Conservation (phyloP, 2,329 filamentous ascomycete species). For the Bipolaris cookei region DNA sequence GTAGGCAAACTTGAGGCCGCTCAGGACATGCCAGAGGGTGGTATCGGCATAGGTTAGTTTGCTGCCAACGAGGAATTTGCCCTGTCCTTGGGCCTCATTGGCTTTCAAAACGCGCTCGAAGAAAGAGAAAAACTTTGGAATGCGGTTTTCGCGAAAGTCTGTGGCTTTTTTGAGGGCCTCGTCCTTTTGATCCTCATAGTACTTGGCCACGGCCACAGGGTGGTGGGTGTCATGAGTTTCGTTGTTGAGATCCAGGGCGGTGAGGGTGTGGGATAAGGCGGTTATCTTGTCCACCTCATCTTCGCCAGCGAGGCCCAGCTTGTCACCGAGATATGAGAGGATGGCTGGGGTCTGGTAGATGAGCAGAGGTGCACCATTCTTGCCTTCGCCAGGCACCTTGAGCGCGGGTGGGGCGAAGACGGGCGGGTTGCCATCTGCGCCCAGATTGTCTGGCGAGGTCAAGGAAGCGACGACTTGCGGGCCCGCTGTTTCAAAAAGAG, state of each 20-base stretch:
- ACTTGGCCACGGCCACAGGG: conserved; percentile 64
- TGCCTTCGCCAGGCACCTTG: conserved; percentile 54
- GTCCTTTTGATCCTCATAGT: conserved; percentile 78
- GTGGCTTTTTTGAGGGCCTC: conserved; percentile 65
- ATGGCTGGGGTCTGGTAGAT: conserved; percentile 77
- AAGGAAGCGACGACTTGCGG: conserved; percentile 59
- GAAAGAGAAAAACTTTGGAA: conserved; percentile 76
- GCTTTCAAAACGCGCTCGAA: conserved; percentile 70
- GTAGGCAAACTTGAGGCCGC: conserved; percentile 68
- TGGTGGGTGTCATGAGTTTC: conserved; percentile 80
- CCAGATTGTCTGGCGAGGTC: conserved; percentile 52
- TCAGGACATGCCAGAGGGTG: conserved; percentile 71
- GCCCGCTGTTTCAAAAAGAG: conserved; percentile 28
- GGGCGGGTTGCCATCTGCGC: conserved; percentile 66
- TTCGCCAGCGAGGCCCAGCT: conserved; percentile 62
- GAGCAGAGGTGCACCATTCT: conserved; percentile 62
- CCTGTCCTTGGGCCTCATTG: conserved; percentile 63
- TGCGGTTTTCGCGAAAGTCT: conserved; percentile 65
- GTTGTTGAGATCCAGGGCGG: conserved; percentile 73
- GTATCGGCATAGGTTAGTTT: conserved; percentile 74
- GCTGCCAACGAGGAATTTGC: conserved; percentile 69
- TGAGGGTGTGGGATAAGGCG: conserved; percentile 69
- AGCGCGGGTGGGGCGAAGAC: conserved; percentile 71
- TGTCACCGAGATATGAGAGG: conserved; percentile 70
- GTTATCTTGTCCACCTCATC: conserved; percentile 60